These are phyloP conservation scores for Hyaloscypha finlandica DNA, from an alignment of 495 filamentous ascomycete genomes.

Conservation along the genomic window DNA sequence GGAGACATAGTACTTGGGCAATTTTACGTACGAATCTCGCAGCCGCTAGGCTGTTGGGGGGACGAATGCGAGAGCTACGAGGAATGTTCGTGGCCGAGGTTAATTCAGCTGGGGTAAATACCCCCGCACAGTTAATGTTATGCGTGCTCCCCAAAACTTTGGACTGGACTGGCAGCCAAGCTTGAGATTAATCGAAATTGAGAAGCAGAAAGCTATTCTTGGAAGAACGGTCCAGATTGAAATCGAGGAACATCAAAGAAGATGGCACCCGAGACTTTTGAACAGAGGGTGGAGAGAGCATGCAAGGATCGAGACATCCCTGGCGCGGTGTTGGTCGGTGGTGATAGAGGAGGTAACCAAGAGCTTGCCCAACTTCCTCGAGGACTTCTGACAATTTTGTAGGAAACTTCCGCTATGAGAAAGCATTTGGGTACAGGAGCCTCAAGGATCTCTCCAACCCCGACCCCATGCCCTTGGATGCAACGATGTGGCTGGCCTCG, in stretches of 20 bases:
- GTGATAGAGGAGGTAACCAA: slow-evolving; percentile 3
- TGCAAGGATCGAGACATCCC: slow-evolving; percentile 29
- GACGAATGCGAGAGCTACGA: too few species aligned
- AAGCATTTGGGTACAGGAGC: slow-evolving; percentile 19
- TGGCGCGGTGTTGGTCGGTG: slow-evolving; percentile 23
- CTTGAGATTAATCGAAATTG: too few species aligned
- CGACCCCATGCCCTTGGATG: slow-evolving; percentile 50
- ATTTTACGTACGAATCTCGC: too few species aligned
- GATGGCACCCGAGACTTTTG: slow-evolving; percentile 10
- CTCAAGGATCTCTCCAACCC: slow-evolving; percentile 6
- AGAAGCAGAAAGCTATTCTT: too few species aligned
- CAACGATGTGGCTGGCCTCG: slow-evolving; percentile 57
- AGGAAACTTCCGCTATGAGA: slow-evolving; percentile 19
- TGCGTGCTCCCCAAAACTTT: too few species aligned
- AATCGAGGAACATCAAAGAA: not conserved
- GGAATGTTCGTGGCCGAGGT: too few species aligned
- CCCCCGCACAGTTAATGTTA: too few species aligned
- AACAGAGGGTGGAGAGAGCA: slow-evolving; percentile 28
- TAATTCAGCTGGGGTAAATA: too few species aligned
- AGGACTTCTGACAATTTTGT: not conserved
- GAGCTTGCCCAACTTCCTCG: not conserved
- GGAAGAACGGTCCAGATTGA: not conserved
- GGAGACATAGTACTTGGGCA: too few species aligned
- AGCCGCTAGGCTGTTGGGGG: too few species aligned
- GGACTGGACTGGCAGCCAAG: too few species aligned